Evolutionary conservation across 179 eudicot species (phyloP), one percentile per base, ranked within the genome.

Genomic region (Amaranthus tricolor): DNA sequence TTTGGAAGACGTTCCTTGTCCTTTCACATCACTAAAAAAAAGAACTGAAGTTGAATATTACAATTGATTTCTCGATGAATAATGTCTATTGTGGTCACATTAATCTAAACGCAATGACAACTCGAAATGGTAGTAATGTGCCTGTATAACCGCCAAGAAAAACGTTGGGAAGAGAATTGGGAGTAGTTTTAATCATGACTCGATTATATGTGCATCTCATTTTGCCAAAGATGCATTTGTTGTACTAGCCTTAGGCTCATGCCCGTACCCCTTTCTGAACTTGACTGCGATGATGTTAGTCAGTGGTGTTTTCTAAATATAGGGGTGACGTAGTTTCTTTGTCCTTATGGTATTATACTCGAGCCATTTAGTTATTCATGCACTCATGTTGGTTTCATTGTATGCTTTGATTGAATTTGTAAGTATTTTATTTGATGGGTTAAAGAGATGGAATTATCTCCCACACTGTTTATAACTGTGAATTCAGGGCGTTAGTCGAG

Each of bases 401-500:
- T 69, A 11, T 0, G 20, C 47, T 21, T 52, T 31, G 40, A 31
- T 54, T 70, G 9, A 54, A 16, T 9, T 14, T 6, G 48, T 43
- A 9, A 56, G 16, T 40, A 5, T n/a, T 70, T 52, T 10, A 52
- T 15, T 68, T 70, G 16, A 9, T 40, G 63, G 51, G 43, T 8
- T 16, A 11, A 44, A 57, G 9, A 13, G 47, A 19, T 45, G 13
- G 7, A 45, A 59, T 43, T 14, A 19, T 47, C 20, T 53, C 9
- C 20, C 15, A 8, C 9, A 10, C 9, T 45, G 49, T 45, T 16
- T 6, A 50, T 52, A 10, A 66, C 24, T 47, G 52, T 49, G 21
- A 68, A 77, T 51, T 60, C 85, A 94, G 98, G 85, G 79, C 90
- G 68, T 71, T 94, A 88, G 97, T 92, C 43, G 98, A 92, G 90